phyloP scores from a whole-genome alignment of 148 eudicot species.

The Spergularia marina region DNA sequence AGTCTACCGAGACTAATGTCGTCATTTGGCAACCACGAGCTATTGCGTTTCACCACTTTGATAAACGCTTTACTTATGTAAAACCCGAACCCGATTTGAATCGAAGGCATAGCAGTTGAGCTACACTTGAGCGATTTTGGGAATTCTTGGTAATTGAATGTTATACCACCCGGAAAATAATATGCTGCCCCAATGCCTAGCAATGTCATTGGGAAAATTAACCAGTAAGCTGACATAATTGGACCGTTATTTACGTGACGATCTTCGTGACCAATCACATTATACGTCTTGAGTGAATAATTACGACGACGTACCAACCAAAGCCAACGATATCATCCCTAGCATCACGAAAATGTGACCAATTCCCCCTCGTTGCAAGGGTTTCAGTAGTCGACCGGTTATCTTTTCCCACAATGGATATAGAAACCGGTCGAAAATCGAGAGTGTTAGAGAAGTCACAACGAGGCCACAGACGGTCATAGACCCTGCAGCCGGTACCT shows the following conservation, averaged over 20 bases:
- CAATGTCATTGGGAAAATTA: too few species aligned
- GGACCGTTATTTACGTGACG: too few species aligned
- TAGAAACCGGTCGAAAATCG: constrained; percentile 6
- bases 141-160: constrained; percentile 16
- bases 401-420: constrained; percentile 6
- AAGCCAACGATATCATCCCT: constrained; percentile 11
- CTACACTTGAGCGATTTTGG: constrained; percentile 12
- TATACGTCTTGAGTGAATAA: background rate
- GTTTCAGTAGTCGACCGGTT: constrained; percentile 6
- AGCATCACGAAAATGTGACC: constrained; percentile 6
- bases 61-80: constrained; percentile 14
- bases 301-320: constrained; percentile 6
- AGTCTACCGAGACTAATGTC: background rate
- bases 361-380: constrained; percentile 16
- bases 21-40: constrained; percentile 10
- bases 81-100: constrained; percentile 10
- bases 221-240: too few species aligned
- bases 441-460: constrained; percentile 2
- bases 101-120: constrained; percentile 11
- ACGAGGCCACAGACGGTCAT: background rate
- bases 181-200: constrained; percentile 13
- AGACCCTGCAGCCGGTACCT: background rate
- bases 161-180: constrained; percentile 14
- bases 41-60: background rate
- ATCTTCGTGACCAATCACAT: background rate